A percentile compares a stretch with the other conserved stretches of the same genome.
Evolutionary conservation across 331 rosid species (phyloP).

Genomic region (Saraca asoca): DNA sequence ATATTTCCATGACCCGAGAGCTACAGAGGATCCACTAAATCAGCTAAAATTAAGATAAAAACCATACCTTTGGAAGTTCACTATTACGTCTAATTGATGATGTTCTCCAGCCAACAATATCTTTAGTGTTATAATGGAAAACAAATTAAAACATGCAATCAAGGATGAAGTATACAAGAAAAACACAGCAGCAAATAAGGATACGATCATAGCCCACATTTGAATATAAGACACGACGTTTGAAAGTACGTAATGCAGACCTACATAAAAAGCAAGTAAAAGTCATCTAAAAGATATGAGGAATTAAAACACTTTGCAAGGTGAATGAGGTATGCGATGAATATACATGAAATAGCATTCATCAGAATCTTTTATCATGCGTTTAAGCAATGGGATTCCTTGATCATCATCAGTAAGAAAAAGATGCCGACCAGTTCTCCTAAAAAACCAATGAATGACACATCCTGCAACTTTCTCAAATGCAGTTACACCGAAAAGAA

Average conservation of each 20-base stretch:
- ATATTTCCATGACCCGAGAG: conserved; percentile 10
- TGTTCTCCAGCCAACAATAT: conserved; percentile 99
- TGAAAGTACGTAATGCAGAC: conserved; percentile 81
- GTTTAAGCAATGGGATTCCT: conserved; percentile 88
- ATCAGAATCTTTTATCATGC: conserved; percentile 76
- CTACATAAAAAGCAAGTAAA: conserved; percentile 46
- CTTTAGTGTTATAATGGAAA: conserved; percentile 52
- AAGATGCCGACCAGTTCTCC: conserved; percentile 95
- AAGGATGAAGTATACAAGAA: conserved; percentile 12
- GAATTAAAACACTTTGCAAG: conserved; percentile 6
- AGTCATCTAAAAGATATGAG: conserved; percentile 28
- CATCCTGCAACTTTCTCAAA: conserved; percentile 74
- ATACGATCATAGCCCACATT: conserved; percentile 92
- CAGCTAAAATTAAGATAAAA: conserved; percentile 24
- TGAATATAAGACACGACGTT: conserved; percentile 77
- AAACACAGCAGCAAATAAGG: conserved; percentile 39
- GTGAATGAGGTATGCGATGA: conserved; percentile 19
- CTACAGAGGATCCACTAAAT: conserved; percentile 20
- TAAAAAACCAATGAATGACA: conserved; percentile 85
- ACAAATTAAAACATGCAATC: conserved; percentile 29
- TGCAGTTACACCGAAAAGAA: conserved; percentile 90
- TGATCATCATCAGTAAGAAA: conserved; percentile 77
- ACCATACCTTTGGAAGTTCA: conserved; percentile 86
- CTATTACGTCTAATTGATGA: conserved; percentile 71
- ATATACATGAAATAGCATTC: conserved; percentile 78